These are phyloP conservation scores for Neonectria coccinea DNA, from an alignment of 2,329 filamentous ascomycete genomes.

Conservation along the genomic window DNA sequence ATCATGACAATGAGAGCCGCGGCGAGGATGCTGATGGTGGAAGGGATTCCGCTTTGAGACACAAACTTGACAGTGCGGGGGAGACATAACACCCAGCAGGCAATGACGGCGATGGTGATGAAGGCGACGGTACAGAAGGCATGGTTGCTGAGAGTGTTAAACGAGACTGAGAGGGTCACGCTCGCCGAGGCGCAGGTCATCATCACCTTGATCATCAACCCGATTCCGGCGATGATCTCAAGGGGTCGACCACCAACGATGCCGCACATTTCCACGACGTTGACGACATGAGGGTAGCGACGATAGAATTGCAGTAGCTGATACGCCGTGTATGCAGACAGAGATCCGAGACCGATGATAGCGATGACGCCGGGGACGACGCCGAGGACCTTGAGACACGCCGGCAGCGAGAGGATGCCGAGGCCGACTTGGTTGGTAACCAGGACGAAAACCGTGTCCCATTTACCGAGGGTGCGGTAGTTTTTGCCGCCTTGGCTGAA, in stretches of 20 bases:
- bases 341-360: constrained; percentile 72
- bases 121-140: constrained; percentile 73
- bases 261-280: constrained; percentile 76
- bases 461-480: constrained; percentile 44
- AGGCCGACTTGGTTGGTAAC: constrained; percentile 48
- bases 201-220: constrained; percentile 78
- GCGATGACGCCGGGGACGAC: constrained; percentile 74
- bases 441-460: constrained; percentile 46
- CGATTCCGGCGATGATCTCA: constrained; percentile 57
- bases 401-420: constrained; percentile 72
- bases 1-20: constrained; percentile 48
- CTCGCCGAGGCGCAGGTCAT: constrained; percentile 76
- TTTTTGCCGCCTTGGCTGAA: constrained; percentile 47
- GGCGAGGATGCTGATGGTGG: constrained; percentile 43
- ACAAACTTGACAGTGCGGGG: constrained; percentile 69
- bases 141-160: constrained; percentile 73
- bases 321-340: constrained; percentile 69
- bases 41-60: constrained; percentile 44
- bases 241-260: constrained; percentile 53
- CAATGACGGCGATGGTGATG: constrained; percentile 69
- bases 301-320: constrained; percentile 72
- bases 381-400: constrained; percentile 74
- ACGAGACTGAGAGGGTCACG: constrained; percentile 72
- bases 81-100: constrained; percentile 71
- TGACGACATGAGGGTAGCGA: constrained; percentile 74